Evolutionary conservation across 179 eudicot species (phyloP), one percentile per base, ranked within the genome.

Genomic region (Camellia oleifera): DNA sequence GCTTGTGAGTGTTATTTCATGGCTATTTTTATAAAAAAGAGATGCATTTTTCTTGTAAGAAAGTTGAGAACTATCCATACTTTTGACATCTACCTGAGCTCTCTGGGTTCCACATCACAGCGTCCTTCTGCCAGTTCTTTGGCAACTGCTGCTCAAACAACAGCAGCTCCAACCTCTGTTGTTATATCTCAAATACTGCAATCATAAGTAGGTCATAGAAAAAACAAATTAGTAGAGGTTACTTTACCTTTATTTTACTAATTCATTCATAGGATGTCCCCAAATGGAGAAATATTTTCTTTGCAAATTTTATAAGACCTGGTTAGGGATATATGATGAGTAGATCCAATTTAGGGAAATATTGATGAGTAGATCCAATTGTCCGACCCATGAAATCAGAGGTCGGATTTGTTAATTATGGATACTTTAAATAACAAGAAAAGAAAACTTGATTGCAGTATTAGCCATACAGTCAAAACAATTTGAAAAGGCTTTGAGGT

Each of bases 141-240:
- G 54, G 85, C 89, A 80, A 91, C 90, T 63, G 98, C 98, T 81
- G 92, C 89, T 75, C 83, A 88, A 78, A 96, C 3, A 65, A 96
- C 97, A 75, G 97, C 96, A 79, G 97, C 96, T 82, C 87, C 99
- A 81, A 96, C 99, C 83, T 96, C 93, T 71, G 97, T 94, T 18
- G 99, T 95, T 66, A 95, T 95, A 74, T 94, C 90, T 85, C 99
- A 82, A 82, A 96, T 96, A 80, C 99, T 96, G 91, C 86, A 89
- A 77, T 44, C 45, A 73, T 8, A 7, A 60, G 20, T 9, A 40
- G 20, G 45, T 12, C 72, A 77, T 40, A 15, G 23, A 20, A 77
- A 50, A 50, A 50, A 50, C 7, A 46, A 48, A 62, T 64, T 8
- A 77, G 70, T 1, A 32, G 7, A 62, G 69, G 20, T 32, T 58